phyloP scores from a whole-genome alignment of 2,329 filamentous ascomycete genomes.

The Neurospora sp. region DNA sequence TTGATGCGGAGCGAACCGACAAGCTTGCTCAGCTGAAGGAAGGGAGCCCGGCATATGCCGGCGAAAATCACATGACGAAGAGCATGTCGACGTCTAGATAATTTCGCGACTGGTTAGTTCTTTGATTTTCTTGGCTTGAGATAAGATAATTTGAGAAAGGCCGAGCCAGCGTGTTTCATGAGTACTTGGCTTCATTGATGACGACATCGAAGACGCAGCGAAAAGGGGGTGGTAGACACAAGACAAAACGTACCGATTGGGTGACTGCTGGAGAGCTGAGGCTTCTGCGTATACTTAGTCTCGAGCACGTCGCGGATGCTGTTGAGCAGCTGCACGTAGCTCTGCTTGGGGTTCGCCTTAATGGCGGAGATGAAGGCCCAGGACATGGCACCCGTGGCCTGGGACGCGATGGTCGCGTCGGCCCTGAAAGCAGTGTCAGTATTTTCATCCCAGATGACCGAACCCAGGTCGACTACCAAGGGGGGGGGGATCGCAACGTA shows the following conservation, averaged over 20 bases:
- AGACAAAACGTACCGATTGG: constrained; percentile 66
- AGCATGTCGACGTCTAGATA: constrained; percentile 15
- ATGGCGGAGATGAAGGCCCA: constrained; percentile 91
- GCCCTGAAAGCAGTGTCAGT: constrained; percentile 42
- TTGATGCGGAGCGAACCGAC: neutral
- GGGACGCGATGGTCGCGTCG: constrained; percentile 77
- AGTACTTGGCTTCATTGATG: neutral
- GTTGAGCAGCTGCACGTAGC: constrained; percentile 91
- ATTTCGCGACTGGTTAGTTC: neutral
- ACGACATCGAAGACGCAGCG: neutral
- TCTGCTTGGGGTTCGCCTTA: constrained; percentile 89
- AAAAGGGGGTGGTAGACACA: neutral
- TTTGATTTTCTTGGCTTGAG: neutral
- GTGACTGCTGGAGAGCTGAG: constrained; percentile 92
- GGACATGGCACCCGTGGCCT: constrained; percentile 96
- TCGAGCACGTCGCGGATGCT: constrained; percentile 85
- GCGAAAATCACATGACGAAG: constrained; percentile 16
- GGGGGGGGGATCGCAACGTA: constrained; percentile 35
- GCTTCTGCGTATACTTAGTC: constrained; percentile 86
- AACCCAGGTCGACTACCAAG: neutral
- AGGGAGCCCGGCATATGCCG: neutral
- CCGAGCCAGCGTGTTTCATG: neutral
- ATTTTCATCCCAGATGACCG: neutral
- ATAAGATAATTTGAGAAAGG: neutral
- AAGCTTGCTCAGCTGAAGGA: neutral